Conservation (phyloP, 352 stramenopile species). For the Pythium aristosporum region DNA sequence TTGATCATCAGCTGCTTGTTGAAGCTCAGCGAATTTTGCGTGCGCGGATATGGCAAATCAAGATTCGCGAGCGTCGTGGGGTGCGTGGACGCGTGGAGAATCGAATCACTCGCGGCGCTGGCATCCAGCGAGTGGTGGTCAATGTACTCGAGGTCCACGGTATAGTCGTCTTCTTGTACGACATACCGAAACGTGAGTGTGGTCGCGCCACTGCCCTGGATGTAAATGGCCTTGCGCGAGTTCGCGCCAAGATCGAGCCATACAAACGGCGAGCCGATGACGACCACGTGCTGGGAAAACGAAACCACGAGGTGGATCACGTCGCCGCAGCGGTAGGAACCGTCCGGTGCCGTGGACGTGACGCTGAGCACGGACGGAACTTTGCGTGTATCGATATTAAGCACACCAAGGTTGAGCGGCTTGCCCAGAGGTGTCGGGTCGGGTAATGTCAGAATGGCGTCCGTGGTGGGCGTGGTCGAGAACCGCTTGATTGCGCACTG, state of each 20-base stretch:
- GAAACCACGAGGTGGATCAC: constrained; percentile 51
- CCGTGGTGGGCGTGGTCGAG: constrained; percentile 70
- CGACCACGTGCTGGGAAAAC: constrained; percentile 73
- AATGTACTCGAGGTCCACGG: constrained; percentile 74
- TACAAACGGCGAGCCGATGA: constrained; percentile 57
- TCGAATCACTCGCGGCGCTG: constrained; percentile 41
- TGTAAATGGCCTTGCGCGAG: constrained; percentile 53
- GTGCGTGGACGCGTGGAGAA: constrained; percentile 61
- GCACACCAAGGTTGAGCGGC: constrained; percentile 27
- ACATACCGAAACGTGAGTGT: constrained; percentile 65
- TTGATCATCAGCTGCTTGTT: constrained; percentile 72
- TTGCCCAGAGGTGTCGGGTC: constrained; percentile 42
- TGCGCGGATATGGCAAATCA: constrained; percentile 65
- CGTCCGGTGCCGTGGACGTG: constrained; percentile 43
- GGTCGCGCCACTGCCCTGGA: constrained; percentile 48
- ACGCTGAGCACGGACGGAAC: constrained; percentile 56
- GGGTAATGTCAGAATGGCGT: constrained; percentile 64
- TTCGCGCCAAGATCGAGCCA: constrained; percentile 65
- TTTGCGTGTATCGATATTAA: constrained; percentile 64
- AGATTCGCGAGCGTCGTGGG: constrained; percentile 68
- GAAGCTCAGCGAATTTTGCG: constrained; percentile 62
- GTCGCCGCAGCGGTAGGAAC: constrained; percentile 67
- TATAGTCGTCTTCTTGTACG: constrained; percentile 71
- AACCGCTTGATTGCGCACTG: constrained; percentile 82
- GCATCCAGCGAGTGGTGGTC: constrained; percentile 81